These are phyloP conservation scores for Termitomyces sp. DNA, from an alignment of 768 basidiomycete genomes.

Conservation along the genomic window DNA sequence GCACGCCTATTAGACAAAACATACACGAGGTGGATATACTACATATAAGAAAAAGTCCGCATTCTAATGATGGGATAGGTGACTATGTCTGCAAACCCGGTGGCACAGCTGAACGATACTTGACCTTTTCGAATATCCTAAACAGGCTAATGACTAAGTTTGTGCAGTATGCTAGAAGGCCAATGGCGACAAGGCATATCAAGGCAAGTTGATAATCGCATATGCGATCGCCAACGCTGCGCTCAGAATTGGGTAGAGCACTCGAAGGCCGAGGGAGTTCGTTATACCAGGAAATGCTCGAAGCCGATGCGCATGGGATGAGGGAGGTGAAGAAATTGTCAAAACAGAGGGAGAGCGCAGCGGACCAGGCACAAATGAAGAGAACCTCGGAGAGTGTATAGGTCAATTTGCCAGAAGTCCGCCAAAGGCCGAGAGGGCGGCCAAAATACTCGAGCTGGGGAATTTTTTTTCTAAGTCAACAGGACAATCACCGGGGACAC, in stretches of 20 bases:
- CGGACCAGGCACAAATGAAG: constrained; percentile 93
- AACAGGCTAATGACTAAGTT: constrained; percentile 83
- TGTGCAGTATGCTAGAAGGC: constrained; percentile 74
- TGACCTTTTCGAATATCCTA: constrained; percentile 86
- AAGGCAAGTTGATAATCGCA: constrained; percentile 75
- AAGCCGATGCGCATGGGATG: constrained; percentile 64
- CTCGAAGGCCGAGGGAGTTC: constrained; percentile 48
- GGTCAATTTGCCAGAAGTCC: constrained; percentile 78
- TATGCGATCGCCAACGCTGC: constrained; percentile 47
- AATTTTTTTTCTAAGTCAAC: constrained; percentile 4
- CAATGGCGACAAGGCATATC: constrained; percentile 72
- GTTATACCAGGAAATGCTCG: constrained; percentile 69
- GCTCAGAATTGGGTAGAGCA: constrained; percentile 34
- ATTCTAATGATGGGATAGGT: neutral
- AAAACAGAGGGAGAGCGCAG: constrained; percentile 80
- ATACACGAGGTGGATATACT: neutral
- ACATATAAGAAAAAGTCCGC: neutral
- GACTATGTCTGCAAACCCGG: constrained; percentile 4
- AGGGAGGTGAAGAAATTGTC: constrained; percentile 90
- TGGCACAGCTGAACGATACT: constrained; percentile 49
- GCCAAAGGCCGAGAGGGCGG: constrained; percentile 88
- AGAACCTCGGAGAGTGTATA: constrained; percentile 85
- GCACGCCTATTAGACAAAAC: neutral
- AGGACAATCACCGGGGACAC: neutral
- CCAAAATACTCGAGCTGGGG: constrained; percentile 88